Percentiles rank a stretch among this genome's conserved stretches.
Evolutionary conservation across 1,284 basidiomycete genomes (phyloP).

Genomic region (Sporisorium sorghi): DNA sequence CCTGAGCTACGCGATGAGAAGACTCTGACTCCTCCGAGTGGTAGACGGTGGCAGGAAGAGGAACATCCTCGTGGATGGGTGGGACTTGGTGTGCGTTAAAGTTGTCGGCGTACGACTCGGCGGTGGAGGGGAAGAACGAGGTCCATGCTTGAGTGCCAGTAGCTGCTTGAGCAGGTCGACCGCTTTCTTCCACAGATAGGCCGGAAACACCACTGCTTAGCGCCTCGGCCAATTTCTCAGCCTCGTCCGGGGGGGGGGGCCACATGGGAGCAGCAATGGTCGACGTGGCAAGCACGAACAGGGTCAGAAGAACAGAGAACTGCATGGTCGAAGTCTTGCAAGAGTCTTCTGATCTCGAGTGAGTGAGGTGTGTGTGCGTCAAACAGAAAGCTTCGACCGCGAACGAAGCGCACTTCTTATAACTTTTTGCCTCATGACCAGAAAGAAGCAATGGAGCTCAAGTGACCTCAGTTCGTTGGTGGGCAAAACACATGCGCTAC

Average conservation of each 20-base stretch:
- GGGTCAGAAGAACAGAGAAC: background rate
- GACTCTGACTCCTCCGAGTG: no score
- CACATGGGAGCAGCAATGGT: background rate
- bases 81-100: no score
- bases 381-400: background rate
- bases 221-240: background rate
- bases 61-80: background rate
- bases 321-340: background rate
- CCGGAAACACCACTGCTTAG: background rate
- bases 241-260: no score
- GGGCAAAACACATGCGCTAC: background rate
- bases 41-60: background rate
- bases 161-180: background rate
- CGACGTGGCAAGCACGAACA: background rate
- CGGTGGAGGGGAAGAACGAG: no score
- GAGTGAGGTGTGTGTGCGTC: background rate
- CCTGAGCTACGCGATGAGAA: no score
- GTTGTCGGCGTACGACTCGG: no score
- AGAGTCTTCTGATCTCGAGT: background rate
- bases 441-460: background rate
- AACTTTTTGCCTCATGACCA: background rate
- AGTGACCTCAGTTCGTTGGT: background rate
- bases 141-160: no score
- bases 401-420: background rate
- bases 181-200: background rate